Percentiles rank a stretch among this genome's conserved stretches.
phyloP scores from a whole-genome alignment of 2,329 filamentous ascomycete species.

The Exophiala sideris region DNA sequence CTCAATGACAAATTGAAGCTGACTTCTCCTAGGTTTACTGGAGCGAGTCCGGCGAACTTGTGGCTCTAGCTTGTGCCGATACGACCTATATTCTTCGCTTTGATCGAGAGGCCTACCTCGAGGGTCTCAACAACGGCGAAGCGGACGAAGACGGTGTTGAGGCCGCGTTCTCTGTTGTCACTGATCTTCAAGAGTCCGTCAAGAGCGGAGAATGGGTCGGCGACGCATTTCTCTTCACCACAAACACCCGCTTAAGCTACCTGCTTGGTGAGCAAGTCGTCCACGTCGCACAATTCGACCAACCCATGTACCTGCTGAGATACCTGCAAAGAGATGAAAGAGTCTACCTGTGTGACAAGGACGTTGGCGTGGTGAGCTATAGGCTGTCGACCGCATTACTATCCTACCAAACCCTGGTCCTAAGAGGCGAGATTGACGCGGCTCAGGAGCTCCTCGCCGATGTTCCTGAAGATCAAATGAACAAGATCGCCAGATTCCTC shows the following conservation, averaged over 20 bases:
- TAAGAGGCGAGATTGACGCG: slow-evolving; percentile 88
- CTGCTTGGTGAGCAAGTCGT: slow-evolving; percentile 97
- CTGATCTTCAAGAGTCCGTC: slow-evolving; percentile 89
- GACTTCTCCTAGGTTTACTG: slow-evolving; percentile 71
- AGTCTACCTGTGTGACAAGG: slow-evolving; percentile 93
- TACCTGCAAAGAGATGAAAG: slow-evolving; percentile 95
- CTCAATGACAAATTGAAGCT: background rate
- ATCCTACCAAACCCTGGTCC: slow-evolving; percentile 93
- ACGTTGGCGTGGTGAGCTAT: slow-evolving; percentile 87
- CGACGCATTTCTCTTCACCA: slow-evolving; percentile 98
- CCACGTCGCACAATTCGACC: slow-evolving; percentile 95
- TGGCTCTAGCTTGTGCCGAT: slow-evolving; percentile 89
- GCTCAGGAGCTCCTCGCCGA: slow-evolving; percentile 79
- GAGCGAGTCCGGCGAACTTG: slow-evolving; percentile 93
- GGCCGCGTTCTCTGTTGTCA: slow-evolving; percentile 91
- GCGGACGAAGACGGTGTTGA: slow-evolving; percentile 91
- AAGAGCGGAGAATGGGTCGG: slow-evolving; percentile 97
- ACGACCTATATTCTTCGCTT: slow-evolving; percentile 92
- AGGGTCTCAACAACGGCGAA: slow-evolving; percentile 75
- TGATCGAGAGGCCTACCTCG: slow-evolving; percentile 81
- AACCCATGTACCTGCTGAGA: slow-evolving; percentile 88
- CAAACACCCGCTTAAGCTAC: slow-evolving; percentile 95
- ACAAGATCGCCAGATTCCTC: slow-evolving; percentile 96
- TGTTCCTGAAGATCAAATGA: slow-evolving; percentile 89
- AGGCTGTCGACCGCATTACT: slow-evolving; percentile 86